Base-by-base conservation (phyloP, 2,329 filamentous ascomycete genomes). In the Cytospora piceae region DNA sequence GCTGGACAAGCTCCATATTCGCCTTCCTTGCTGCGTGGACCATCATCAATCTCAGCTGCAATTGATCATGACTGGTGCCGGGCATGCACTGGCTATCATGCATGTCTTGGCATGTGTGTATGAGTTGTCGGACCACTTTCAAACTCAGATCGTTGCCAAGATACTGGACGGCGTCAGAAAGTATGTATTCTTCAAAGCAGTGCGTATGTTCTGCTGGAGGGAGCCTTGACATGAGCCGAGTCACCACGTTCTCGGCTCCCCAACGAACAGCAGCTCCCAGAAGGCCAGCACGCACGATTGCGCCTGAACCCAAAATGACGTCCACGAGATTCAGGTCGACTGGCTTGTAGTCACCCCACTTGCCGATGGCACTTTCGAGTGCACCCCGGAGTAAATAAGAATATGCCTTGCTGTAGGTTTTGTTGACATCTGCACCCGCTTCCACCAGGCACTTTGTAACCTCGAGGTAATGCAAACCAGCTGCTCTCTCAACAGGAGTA, bases 1-100 rank as follows among this genome's bases (percentile, higher is more conserved):
- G 34, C 2, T 49, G 6, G 5, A 51, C 27, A 2, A 59, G 39
- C 11, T 34, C 57, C 12, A 14, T 15, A 8, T 59, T 59, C 2
- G 31, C 24, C n/a, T 42, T 59, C 29, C n/a, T 59, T 11, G 57
- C 57, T 34, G 39, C 57, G 2, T 17, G 3, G 1, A 12, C 2
- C 39, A 58, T 58, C 11, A 20, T 15, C 4, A 15, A 1, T 2
- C 9, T 29, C 3, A 58, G n/a, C n/a, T n/a, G n/a, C n/a, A n/a
- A 2, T 7, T 1, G 17, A 0, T 15, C 0, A 7, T 22, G 24
- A 0, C 29, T 1, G 6, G 39, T 17, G 29, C 2, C 1, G 27
- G 3, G 27, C 11, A 58, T 4, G 2, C 39, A 58, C 17, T 2
- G 1, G 39, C 4, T 58, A n/a, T 49, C 12, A n/a, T 58, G 39